phyloP scores from a whole-genome alignment of 768 basidiomycete genomes.

The Termitomyces sp. region DNA sequence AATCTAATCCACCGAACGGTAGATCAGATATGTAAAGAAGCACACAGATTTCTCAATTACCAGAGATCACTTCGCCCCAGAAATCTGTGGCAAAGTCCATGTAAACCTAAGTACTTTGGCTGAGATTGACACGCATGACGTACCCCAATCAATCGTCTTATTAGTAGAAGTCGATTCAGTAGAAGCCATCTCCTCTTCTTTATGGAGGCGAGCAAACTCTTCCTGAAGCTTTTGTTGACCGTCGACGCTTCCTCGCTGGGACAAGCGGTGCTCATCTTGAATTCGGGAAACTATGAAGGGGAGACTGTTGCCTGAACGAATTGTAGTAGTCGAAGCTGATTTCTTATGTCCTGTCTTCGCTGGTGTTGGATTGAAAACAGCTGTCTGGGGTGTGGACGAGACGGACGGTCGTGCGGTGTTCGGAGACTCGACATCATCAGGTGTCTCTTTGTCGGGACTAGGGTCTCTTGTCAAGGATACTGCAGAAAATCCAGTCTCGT shows the following conservation, averaged over 20 bases:
- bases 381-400: conserved; percentile 2
- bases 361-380: conserved; percentile 16
- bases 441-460: conserved; percentile 7
- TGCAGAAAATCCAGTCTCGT: conserved; percentile 37
- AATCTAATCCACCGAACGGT: conserved; percentile 48
- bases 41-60: conserved; percentile 29
- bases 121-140: conserved; percentile 16
- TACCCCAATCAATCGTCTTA: conserved; percentile 75
- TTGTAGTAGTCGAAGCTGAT: conserved; percentile 58
- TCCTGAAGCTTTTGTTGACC: conserved; percentile 72
- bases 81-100: conserved; percentile 55
- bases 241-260: conserved; percentile 49
- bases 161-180: conserved; percentile 33
- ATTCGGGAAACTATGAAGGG: conserved; percentile 53
- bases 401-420: conserved; percentile 10
- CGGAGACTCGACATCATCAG: conserved; percentile 12
- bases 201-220: conserved; percentile 68
- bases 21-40: conserved; percentile 2
- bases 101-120: background rate
- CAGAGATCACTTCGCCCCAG: conserved; percentile 93
- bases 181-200: conserved; percentile 42
- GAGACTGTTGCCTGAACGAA: conserved; percentile 46
- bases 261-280: conserved; percentile 39
- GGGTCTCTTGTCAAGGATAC: conserved; percentile 27
- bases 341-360: conserved; percentile 49